phyloP scores from a whole-genome alignment of 164 flowering plant genomes.

The Echeveria elegans region DNA sequence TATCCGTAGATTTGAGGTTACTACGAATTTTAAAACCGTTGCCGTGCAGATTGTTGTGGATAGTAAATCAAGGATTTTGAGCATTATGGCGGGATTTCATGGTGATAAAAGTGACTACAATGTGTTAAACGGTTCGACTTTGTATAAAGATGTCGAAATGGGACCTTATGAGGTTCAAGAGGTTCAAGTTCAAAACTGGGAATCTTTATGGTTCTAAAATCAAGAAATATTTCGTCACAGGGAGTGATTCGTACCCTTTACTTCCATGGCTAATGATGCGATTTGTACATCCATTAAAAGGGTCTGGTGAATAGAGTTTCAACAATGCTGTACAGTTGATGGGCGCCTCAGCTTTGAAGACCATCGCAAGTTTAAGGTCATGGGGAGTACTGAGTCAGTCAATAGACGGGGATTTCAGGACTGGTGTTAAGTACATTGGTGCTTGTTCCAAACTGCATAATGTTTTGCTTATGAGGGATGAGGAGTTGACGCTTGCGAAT shows the following conservation, averaged over 20 bases:
- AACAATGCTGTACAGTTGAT: constrained; percentile 26
- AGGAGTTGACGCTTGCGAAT: constrained; percentile 9
- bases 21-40: constrained; percentile 31
- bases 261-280: constrained; percentile 81
- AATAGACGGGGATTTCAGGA: constrained; percentile 49
- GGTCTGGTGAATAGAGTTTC: constrained; percentile 47
- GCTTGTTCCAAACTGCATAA: constrained; percentile 85
- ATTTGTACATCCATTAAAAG: constrained; percentile 22
- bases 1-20: no score
- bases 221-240: no score
- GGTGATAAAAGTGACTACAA: constrained; percentile 25
- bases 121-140: constrained; percentile 41
- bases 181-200: constrained; percentile 10
- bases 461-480: constrained; percentile 69
- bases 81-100: constrained; percentile 68
- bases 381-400: constrained; percentile 68
- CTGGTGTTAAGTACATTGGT: constrained; percentile 57
- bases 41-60: constrained; percentile 72
- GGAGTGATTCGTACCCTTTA: constrained; percentile 49
- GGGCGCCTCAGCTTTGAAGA: constrained; percentile 29
- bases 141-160: constrained; percentile 44
- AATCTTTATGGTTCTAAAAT: constrained; percentile 26
- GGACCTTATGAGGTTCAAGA: constrained; percentile 39
- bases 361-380: constrained; percentile 53
- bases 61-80: constrained; percentile 48